Evolutionary conservation across 2,329 filamentous ascomycete genomes (phyloP), one percentile per base, ranked within the genome.

Genomic region (Pestalotiopsis sp.): DNA sequence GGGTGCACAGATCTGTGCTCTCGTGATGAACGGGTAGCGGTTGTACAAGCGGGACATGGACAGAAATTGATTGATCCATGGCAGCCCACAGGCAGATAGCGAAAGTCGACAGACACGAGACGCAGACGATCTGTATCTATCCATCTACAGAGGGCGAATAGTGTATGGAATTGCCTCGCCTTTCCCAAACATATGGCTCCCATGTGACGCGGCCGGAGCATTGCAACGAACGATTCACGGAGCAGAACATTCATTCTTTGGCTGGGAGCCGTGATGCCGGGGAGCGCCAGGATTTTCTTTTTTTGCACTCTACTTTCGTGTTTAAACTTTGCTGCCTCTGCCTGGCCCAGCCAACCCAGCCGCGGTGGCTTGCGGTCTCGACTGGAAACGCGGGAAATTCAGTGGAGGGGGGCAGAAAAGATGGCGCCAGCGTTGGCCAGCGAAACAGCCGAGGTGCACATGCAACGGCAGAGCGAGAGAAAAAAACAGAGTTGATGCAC

Each of bases 371-470:
- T 36, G 45, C 45, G 45, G 45, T n/a, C 45, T 52, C 45, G 45
- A 52, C 45, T 52, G 17, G 20, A 52, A 20, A 52, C 45, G 45
- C 17, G 17, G 17, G 17, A 52, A 52, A 52, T 23, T 52, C 31
- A 36, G 31, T 36, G 7, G 31, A 36, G 31, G 31, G 31, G 31
- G 9, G 31, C 31, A 9, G 23, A 25, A 20, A 36, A 14, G 25
- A 40, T 62, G 59, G 59, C 59, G 59, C 36, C 59, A 62, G 25
- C 25, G 59, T 62, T 62, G 27, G 27, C 59, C 23, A 59, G 25
- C 57, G 57, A 36, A 27, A 59, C 57, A 36, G 27, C 27, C 14
- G 9, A 62, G 17, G 59, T 36, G 59, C 36, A 20, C 31, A 59
- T 59, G 57, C 57, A 62, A 40, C 59, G 59, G 59, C 27, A 62